phyloP scores from a whole-genome alignment of 1,139 yeast species.

The Suhomyces panamericanus region DNA sequence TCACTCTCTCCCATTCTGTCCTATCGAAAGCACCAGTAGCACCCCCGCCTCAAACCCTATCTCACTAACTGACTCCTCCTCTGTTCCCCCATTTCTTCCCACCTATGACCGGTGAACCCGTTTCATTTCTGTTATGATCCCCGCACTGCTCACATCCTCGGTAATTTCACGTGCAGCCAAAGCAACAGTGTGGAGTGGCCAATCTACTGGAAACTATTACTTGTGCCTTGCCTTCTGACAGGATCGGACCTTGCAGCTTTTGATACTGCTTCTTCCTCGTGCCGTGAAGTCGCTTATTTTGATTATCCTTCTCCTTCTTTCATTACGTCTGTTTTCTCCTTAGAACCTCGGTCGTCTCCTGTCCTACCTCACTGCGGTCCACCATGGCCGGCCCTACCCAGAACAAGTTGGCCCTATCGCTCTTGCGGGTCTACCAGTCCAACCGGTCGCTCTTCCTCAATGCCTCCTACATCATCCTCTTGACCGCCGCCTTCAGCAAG shows the following conservation, averaged over 20 bases:
- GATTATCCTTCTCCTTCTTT: background rate
- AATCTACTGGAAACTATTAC: background rate
- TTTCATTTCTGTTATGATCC: background rate
- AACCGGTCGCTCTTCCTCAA: constrained; percentile 51
- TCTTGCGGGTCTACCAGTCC: constrained; percentile 42
- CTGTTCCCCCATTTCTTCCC: background rate
- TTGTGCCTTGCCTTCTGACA: background rate
- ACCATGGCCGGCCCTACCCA: constrained; percentile 1
- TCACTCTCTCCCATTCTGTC: no score
- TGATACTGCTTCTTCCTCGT: no score
- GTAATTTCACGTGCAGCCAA: background rate
- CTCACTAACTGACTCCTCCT: background rate
- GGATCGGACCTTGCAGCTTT: background rate
- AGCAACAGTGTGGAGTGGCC: background rate
- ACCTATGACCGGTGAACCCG: no score
- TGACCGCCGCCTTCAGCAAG: constrained; percentile 49
- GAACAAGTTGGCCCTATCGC: constrained; percentile 16
- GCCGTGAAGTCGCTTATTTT: no score
- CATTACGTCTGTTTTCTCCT: background rate
- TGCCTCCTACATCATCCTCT: constrained; percentile 47
- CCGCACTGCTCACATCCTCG: background rate
- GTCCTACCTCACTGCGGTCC: background rate
- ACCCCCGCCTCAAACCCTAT: background rate
- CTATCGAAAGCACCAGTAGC: no score
- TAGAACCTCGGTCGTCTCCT: background rate